Base-by-base conservation (phyloP, 345 rosid species). In the Durio zibethinus region DNA sequence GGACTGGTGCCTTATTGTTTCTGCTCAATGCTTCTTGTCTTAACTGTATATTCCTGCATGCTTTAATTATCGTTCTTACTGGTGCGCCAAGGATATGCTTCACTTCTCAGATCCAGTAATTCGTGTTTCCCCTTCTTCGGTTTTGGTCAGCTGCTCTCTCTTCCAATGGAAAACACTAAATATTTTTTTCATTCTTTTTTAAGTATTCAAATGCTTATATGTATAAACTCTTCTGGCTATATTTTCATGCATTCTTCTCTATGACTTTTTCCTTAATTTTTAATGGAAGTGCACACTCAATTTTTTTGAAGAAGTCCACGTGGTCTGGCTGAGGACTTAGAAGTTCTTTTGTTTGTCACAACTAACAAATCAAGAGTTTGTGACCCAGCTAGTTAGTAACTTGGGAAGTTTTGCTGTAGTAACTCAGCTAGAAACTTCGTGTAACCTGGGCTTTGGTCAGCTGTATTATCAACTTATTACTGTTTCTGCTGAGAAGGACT, bases 1-100 rank as follows among this genome's bases (percentile, higher is more conserved):
- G 21, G 53, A 23, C 18, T 35, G 45, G 38, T 52, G 43, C 76
- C 5, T 16, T 23, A 25, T 59, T 16, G 27, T 21, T 31, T 20
- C 73, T 74, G 73, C 77, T 77, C 79, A 59, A 47, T 71, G 74
- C 84, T 84, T 67, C 80, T 76, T 59, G 64, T 66, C 68, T 76
- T 78, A 73, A 75, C n/a, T 89, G 92, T 89, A 87, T 75, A 88
- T 78, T 54, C 84, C 75, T 74, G 45, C 84, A 73, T 74, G 45
- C 72, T 73, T 68, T 57, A 68, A 36, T 77, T 52, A 31, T 65
- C 40, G 42, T 45, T 45, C 42, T 7, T 14, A 45, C 45, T 59
- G 71, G 35, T 56, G 61, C 67, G 2, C 33, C 14, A 50, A 18
- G 64, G 69, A 47, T n/a, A n/a, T 78, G 42, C 53, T 50, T 72